phyloP scores from a whole-genome alignment of 345 rosid species.

The Ricinus communis region DNA sequence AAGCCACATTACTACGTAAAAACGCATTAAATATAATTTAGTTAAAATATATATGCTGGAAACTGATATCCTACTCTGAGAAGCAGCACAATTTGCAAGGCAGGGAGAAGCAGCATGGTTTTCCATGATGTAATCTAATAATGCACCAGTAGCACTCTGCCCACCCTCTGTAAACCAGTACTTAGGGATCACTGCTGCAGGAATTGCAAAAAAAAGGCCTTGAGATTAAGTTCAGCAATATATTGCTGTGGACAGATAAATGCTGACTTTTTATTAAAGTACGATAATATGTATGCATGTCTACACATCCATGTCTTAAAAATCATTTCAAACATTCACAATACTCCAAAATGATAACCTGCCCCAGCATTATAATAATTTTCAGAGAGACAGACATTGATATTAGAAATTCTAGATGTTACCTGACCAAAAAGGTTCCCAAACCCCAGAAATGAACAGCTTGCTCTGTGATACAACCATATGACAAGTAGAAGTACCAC shows the following conservation, averaged over 20 bases:
- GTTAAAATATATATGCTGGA: neutral
- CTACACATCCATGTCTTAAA: too few species aligned
- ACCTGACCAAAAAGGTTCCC: too few species aligned
- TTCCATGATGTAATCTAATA: conserved; percentile 79
- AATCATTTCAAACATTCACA: neutral
- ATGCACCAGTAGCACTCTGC: conserved; percentile 98
- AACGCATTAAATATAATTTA: neutral
- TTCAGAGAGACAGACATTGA: too few species aligned
- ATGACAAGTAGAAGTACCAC: too few species aligned
- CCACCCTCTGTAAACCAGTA: conserved; percentile 99
- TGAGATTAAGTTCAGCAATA: neutral
- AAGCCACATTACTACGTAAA: neutral
- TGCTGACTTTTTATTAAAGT: neutral
- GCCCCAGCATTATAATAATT: too few species aligned
- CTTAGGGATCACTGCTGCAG: conserved; percentile 83
- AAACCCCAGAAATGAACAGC: too few species aligned
- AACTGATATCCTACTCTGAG: conserved; percentile 51
- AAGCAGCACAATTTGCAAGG: conserved; percentile 92
- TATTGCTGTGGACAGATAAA: neutral
- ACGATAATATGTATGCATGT: neutral
- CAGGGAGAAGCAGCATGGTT: conserved; percentile 83
- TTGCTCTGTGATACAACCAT: too few species aligned
- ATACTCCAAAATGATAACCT: too few species aligned
- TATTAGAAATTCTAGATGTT: too few species aligned
- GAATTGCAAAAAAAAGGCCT: conserved; percentile 9